phyloP scores from a whole-genome alignment of 208 protist genomes.

The Acanthamoeba castellanii region DNA sequence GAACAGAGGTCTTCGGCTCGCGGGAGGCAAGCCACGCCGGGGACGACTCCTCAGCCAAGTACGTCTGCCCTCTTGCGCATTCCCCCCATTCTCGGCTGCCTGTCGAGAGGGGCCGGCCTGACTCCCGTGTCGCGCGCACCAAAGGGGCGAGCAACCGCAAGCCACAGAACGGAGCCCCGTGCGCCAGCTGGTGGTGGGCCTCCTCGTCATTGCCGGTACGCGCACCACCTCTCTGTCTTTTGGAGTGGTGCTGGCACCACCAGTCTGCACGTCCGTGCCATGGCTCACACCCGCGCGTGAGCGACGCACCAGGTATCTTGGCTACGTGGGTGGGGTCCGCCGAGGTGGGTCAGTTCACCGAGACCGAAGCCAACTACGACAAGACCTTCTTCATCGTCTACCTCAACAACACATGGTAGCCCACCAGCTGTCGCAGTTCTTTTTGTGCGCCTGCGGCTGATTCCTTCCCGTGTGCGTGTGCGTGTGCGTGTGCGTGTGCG shows the following conservation, averaged over 20 bases:
- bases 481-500: too few species aligned
- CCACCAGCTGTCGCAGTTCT: background rate
- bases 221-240: background rate
- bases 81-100: too few species aligned
- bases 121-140: too few species aligned
- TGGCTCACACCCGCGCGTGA: too few species aligned
- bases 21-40: too few species aligned
- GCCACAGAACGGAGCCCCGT: background rate
- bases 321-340: slow-evolving; percentile 14
- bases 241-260: too few species aligned
- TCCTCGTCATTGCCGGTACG: background rate
- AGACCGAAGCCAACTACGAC: slow-evolving; percentile 1
- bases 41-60: too few species aligned
- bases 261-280: background rate
- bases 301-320: background rate
- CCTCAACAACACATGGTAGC: slow-evolving; percentile 25
- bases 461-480: background rate
- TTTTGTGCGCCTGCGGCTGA: background rate
- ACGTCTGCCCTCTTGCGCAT: too few species aligned
- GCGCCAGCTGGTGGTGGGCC: background rate
- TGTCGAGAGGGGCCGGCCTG: too few species aligned
- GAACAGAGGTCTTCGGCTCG: too few species aligned
- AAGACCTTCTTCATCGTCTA: slow-evolving; percentile 57
- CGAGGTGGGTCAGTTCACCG: slow-evolving; percentile 18
- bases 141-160: too few species aligned